Evolutionary conservation across 1,284 basidiomycete species (phyloP).

Genomic region (Rhizoctonia solani): DNA sequence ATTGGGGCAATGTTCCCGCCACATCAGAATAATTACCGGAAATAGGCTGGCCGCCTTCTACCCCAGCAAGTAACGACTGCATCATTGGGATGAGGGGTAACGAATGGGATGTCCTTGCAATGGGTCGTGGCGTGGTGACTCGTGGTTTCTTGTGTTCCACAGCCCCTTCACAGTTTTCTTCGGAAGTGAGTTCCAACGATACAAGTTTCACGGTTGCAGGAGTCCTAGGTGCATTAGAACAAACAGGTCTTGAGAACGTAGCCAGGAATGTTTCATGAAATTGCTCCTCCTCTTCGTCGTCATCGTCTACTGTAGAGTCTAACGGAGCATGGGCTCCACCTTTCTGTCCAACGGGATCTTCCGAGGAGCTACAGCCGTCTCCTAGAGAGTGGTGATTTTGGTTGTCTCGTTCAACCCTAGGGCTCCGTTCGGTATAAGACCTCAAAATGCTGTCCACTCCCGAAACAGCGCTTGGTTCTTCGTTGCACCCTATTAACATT

Average conservation of each 20-base stretch:
- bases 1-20: neutral
- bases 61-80: constrained; percentile 21
- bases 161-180: neutral
- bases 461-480: constrained; percentile 17
- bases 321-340: neutral
- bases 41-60: neutral
- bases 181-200: neutral
- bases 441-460: constrained; percentile 28
- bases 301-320: neutral
- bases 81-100: neutral
- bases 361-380: neutral
- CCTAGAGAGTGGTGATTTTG: neutral
- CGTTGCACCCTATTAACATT: neutral
- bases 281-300: constrained; percentile 30
- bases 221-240: neutral
- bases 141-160: neutral
- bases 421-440: constrained; percentile 27
- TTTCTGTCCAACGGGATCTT: too few species aligned
- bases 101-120: constrained; percentile 8
- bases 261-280: constrained; percentile 19
- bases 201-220: constrained; percentile 12
- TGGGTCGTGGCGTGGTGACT: constrained; percentile 14
- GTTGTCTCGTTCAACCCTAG: neutral
- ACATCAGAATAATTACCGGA: neutral
- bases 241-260: constrained; percentile 3